Conservation (phyloP, 495 filamentous ascomycete species). For the Antarctomyces pellizariae region DNA sequence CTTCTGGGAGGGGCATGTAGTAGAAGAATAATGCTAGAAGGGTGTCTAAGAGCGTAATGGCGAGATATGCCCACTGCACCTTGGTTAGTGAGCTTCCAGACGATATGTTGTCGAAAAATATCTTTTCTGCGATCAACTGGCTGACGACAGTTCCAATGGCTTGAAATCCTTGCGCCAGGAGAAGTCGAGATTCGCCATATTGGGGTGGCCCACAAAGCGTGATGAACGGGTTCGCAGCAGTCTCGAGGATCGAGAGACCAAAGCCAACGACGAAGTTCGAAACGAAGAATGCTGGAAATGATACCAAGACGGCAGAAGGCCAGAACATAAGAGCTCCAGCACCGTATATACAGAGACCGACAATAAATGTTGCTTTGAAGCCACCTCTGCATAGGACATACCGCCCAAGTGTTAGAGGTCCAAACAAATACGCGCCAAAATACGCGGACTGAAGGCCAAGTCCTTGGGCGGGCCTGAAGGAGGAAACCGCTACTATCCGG, state of each 20-base stretch:
- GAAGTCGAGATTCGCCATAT: conserved; percentile 32
- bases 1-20: conserved; percentile 30
- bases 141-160: conserved; percentile 41
- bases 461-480: conserved; percentile 16
- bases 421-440: conserved; percentile 33
- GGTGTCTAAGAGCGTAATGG: conserved; percentile 47
- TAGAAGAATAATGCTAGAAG: conserved; percentile 34
- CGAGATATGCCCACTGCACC: conserved; percentile 61
- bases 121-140: conserved; percentile 40
- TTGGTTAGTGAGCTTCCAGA: conserved; percentile 23
- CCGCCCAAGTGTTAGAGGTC: conserved; percentile 38
- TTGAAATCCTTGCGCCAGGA: conserved; percentile 45
- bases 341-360: conserved; percentile 34
- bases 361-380: conserved; percentile 35
- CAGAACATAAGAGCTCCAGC: conserved; percentile 43
- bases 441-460: conserved; percentile 19
- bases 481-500: conserved; percentile 20
- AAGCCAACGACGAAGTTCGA: conserved; percentile 40
- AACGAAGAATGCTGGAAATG: conserved; percentile 40
- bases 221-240: conserved; percentile 44
- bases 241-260: conserved; percentile 41
- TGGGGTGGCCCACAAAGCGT: conserved; percentile 26
- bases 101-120: conserved; percentile 30
- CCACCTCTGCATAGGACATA: conserved; percentile 34
- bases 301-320: conserved; percentile 34